These are phyloP conservation scores for Melampsora americana DNA, from an alignment of 1,284 basidiomycete species.

Conservation along the genomic window DNA sequence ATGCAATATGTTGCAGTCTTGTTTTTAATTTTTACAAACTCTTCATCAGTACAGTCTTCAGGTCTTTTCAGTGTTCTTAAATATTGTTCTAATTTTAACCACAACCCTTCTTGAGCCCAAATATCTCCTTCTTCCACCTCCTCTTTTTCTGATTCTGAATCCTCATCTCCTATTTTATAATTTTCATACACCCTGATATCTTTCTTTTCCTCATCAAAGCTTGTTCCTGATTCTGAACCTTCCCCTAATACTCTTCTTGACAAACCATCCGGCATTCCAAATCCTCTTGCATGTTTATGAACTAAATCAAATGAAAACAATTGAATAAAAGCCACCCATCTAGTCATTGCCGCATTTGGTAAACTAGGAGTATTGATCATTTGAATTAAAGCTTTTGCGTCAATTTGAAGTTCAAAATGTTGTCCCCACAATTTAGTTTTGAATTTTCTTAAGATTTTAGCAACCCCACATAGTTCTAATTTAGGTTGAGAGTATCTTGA, in stretches of 20 bases:
- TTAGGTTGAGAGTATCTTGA: conserved; percentile 35
- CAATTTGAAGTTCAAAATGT: conserved; percentile 23
- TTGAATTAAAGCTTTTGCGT: conserved; percentile 22
- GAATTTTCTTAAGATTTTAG: conserved; percentile 15
- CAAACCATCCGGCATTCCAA: conserved; percentile 19
- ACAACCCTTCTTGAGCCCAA: background rate
- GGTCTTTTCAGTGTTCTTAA: background rate
- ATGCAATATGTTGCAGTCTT: background rate
- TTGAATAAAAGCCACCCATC: too few species aligned
- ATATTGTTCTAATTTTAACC: background rate
- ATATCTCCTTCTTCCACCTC: background rate
- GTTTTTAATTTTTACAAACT: background rate
- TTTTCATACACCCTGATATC: background rate
- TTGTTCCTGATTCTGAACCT: background rate
- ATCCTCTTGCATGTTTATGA: conserved; percentile 4
- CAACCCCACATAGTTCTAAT: conserved; percentile 33
- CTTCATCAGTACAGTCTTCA: background rate
- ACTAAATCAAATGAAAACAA: conserved; percentile 25
- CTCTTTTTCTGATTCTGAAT: background rate
- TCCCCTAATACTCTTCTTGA: conserved; percentile 13
- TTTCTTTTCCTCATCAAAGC: conserved; percentile 22
- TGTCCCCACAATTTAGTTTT: conserved; percentile 15
- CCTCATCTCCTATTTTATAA: background rate
- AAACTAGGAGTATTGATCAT: too few species aligned
- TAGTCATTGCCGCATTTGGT: too few species aligned